Conservation (phyloP, 2,329 filamentous ascomycete species). For the Cadophora sp. region DNA sequence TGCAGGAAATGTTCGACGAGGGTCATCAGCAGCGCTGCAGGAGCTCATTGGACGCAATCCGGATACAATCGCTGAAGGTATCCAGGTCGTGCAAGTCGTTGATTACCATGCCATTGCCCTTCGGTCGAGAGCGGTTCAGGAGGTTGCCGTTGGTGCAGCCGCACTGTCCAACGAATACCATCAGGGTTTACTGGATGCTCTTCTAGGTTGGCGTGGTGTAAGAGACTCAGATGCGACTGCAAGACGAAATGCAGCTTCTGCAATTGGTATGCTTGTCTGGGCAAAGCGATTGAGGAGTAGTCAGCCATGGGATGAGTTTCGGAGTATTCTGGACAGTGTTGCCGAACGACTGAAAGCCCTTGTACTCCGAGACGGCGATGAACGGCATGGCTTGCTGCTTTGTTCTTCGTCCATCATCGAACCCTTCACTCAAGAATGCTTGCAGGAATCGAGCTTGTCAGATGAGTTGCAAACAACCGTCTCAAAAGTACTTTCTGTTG, state of each 20-base stretch:
- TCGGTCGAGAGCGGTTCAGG: slow-evolving; percentile 79
- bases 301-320: slow-evolving; percentile 12
- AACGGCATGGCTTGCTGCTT: slow-evolving; percentile 71
- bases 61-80: slow-evolving; percentile 81
- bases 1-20: slow-evolving; percentile 90
- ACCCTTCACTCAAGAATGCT: slow-evolving; percentile 12
- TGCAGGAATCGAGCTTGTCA: neutral
- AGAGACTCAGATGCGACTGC: slow-evolving; percentile 78
- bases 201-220: slow-evolving; percentile 89
- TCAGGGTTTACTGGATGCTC: slow-evolving; percentile 71
- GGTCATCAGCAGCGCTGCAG: slow-evolving; percentile 90
- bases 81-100: slow-evolving; percentile 84
- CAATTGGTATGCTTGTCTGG: slow-evolving; percentile 66
- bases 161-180: slow-evolving; percentile 69
- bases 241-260: slow-evolving; percentile 72
- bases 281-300: slow-evolving; percentile 6
- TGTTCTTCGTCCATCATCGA: slow-evolving; percentile 63
- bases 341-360: slow-evolving; percentile 24
- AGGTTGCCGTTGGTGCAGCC: slow-evolving; percentile 75
- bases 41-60: slow-evolving; percentile 94
- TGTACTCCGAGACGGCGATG: slow-evolving; percentile 65
- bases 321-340: slow-evolving; percentile 21
- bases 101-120: slow-evolving; percentile 94
- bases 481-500: neutral
- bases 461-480: neutral